These are phyloP conservation scores for Clonostachys solani DNA, from an alignment of 2,329 filamentous ascomycete genomes.

Conservation along the genomic window DNA sequence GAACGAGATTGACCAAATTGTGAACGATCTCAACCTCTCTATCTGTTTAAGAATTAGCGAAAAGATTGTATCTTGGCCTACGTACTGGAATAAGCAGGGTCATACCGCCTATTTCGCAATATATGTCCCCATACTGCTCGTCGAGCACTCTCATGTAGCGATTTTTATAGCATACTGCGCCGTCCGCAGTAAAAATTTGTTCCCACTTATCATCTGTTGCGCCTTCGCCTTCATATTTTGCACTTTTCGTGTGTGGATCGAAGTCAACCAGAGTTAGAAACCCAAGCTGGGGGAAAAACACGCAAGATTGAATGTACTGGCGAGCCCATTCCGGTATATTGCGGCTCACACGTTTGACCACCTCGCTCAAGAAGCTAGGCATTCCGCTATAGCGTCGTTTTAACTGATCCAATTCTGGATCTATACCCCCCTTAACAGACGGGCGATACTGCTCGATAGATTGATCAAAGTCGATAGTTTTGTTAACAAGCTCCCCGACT, in stretches of 20 bases:
- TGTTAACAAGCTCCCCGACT: slow-evolving; percentile 67
- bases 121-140: slow-evolving; percentile 76
- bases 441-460: slow-evolving; percentile 69
- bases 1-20: slow-evolving; percentile 63
- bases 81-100: too few relatives aligned
- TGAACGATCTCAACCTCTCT: slow-evolving; percentile 88
- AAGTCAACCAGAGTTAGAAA: slow-evolving; percentile 75
- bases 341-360: slow-evolving; percentile 59
- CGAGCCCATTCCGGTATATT: slow-evolving; percentile 57
- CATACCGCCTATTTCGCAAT: slow-evolving; percentile 75
- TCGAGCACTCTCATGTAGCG: slow-evolving; percentile 77
- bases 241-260: slow-evolving; percentile 42
- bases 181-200: slow-evolving; percentile 68
- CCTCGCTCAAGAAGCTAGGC: slow-evolving; percentile 64
- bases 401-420: slow-evolving; percentile 70
- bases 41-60: slow-evolving; percentile 43
- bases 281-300: slow-evolving; percentile 87
- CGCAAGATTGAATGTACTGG: slow-evolving; percentile 63
- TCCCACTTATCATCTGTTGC: slow-evolving; percentile 64
- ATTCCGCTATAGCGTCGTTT: slow-evolving; percentile 77
- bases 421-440: slow-evolving; percentile 68
- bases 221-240: slow-evolving; percentile 59
- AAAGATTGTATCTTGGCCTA: not conserved
- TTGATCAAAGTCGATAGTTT: slow-evolving; percentile 75
- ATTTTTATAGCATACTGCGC: slow-evolving; percentile 82